Evolutionary conservation across 2,329 filamentous ascomycete genomes (phyloP).

Genomic region (Aspergillus nomiae): DNA sequence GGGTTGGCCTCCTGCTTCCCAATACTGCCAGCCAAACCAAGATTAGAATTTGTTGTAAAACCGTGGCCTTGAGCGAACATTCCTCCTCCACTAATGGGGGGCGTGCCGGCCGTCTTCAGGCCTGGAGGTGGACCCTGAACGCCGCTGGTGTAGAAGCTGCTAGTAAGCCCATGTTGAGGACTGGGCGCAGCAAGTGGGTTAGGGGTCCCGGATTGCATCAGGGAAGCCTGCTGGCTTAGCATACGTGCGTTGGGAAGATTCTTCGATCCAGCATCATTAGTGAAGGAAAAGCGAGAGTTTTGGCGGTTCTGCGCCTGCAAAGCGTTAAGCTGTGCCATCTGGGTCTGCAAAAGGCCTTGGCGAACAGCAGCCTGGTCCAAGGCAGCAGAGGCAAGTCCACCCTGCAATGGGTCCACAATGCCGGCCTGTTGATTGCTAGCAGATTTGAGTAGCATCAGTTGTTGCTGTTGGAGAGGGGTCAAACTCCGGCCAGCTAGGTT

Average conservation of each 20-base stretch:
- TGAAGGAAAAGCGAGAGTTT: constrained; percentile 84
- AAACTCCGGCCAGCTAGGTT: constrained; percentile 71
- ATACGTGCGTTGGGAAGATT: constrained; percentile 62
- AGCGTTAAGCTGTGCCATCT: constrained; percentile 55
- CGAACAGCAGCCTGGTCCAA: constrained; percentile 47
- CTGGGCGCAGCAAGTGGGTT: constrained; percentile 42
- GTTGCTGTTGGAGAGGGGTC: constrained; percentile 78
- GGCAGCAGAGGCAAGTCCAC: constrained; percentile 30
- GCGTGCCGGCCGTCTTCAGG: constrained; percentile 90
- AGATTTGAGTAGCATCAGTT: constrained; percentile 67
- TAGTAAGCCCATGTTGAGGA: constrained; percentile 49
- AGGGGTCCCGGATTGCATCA: constrained; percentile 41
- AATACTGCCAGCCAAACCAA: constrained; percentile 63
- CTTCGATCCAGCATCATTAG: constrained; percentile 64
- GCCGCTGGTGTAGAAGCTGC: constrained; percentile 78
- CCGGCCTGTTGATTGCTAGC: constrained; percentile 62
- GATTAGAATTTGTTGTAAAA: constrained; percentile 66
- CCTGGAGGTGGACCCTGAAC: constrained; percentile 94
- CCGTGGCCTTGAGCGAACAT: constrained; percentile 90
- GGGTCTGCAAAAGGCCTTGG: constrained; percentile 48
- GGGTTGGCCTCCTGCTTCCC: constrained; percentile 72
- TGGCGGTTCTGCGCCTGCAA: constrained; percentile 74
- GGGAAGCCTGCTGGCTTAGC: constrained; percentile 52
- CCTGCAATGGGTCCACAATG: constrained; percentile 48
- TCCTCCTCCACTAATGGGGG: constrained; percentile 73